These are phyloP conservation scores for Claviceps pazoutovae DNA, from an alignment of 2,329 filamentous ascomycete genomes.

Conservation along the genomic window DNA sequence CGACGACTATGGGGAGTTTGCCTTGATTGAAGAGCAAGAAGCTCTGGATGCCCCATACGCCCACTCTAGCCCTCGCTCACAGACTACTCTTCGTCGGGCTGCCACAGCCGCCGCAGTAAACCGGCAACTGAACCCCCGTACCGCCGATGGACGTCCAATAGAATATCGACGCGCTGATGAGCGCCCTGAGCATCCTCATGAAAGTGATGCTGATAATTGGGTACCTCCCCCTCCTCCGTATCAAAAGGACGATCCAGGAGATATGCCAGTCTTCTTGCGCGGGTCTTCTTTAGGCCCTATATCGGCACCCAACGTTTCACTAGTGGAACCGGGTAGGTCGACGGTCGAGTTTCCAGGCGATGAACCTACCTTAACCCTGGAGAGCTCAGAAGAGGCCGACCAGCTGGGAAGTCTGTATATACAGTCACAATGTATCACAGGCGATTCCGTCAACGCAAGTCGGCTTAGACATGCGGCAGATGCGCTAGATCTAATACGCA, in stretches of 20 bases:
- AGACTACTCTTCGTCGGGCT: constrained; percentile 55
- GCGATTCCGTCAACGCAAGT: neutral
- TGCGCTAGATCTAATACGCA: constrained; percentile 18
- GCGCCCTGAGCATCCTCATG: constrained; percentile 60
- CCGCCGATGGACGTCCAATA: constrained; percentile 38
- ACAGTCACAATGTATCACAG: constrained; percentile 17
- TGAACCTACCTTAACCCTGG: neutral
- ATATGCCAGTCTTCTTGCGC: constrained; percentile 42
- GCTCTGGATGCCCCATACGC: constrained; percentile 59
- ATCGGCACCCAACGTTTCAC: constrained; percentile 12
- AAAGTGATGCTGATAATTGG: constrained; percentile 83
- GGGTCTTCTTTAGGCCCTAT: constrained; percentile 29
- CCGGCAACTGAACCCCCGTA: constrained; percentile 48
- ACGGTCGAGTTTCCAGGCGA: neutral
- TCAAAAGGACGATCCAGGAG: constrained; percentile 46
- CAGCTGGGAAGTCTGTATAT: constrained; percentile 7
- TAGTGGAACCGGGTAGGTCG: constrained; percentile 8
- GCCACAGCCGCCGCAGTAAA: constrained; percentile 65
- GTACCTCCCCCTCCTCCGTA: constrained; percentile 76
- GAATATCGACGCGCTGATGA: constrained; percentile 57
- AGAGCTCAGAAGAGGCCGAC: constrained; percentile 2
- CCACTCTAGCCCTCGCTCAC: constrained; percentile 57
- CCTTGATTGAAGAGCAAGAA: constrained; percentile 42
- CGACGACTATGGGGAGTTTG: constrained; percentile 29
- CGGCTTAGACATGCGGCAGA: constrained; percentile 9